Evolutionary conservation across 2,329 filamentous ascomycete species (phyloP), one percentile per base, ranked within the genome.

Genomic region (Ascochyta clinopodiicola): DNA sequence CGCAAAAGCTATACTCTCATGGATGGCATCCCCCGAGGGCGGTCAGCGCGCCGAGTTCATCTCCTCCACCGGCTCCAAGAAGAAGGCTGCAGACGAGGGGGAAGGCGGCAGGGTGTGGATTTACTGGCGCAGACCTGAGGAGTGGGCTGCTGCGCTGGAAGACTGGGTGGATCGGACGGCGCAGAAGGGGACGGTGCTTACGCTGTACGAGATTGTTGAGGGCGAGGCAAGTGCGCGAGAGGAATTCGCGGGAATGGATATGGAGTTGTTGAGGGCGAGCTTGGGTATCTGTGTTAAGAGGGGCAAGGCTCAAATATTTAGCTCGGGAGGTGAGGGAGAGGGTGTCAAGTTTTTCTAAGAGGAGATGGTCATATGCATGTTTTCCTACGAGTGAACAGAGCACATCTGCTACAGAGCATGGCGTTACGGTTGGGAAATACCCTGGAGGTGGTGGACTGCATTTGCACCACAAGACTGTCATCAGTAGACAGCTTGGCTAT

Each of bases 321-420:
- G 94, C 31, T 85, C 86, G 49, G 74, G 72, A 25, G 90, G 91
- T 57, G 86, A 90, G 69, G 54, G 54, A 1, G 54, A 57, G 47
- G 95, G 95, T 68, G 92, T 98, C 62, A 99, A 99, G 80, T 98
- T 99, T 80, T 98, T 98, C 74, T 97, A 53, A 55, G 49, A 34
- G 29, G 25, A 19, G 24, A 25, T 25, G 12, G n/a, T n/a, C 15
- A 42, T 29, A 27, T 12, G 7, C 25, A 4, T 31, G 29, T 13
- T 31, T 13, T 10, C 15, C 12, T 31, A 3, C 12, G 29, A 31
- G 29, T 13, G 29, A 15, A 31, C 12, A 10, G 29, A 15, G 10
- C 31, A 55, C 37, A 36, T 46, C 12, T 46, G 21, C n/a, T 31
- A 19, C 8, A n/a, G 9, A 38, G 46, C 47, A 51, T 38, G 52